Evolutionary conservation across 305 asterid genomes (phyloP).

Genomic region (Fraxinus floribunda): DNA sequence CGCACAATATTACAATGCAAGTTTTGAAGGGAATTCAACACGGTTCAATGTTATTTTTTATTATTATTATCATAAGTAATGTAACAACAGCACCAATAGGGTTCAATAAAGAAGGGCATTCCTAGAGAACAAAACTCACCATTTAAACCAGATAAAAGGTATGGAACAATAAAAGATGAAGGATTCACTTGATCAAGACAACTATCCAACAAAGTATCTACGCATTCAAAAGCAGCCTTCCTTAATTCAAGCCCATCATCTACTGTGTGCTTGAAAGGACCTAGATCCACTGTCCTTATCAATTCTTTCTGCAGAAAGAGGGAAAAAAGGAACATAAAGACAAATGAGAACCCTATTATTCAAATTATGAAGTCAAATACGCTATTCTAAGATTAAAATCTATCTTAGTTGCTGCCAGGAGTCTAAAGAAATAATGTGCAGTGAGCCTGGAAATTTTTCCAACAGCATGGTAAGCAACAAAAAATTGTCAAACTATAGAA

Average conservation of each 20-base stretch:
- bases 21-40: conserved; percentile 2
- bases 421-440: background rate
- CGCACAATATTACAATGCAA: background rate
- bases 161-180: conserved; percentile 93
- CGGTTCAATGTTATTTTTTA: background rate
- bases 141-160: conserved; percentile 88
- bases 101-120: background rate
- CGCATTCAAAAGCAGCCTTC: conserved; percentile 98
- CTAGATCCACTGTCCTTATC: conserved; percentile 95
- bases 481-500: background rate
- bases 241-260: conserved; percentile 99
- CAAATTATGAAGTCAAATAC: background rate
- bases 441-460: background rate
- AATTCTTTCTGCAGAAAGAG: conserved; percentile 79
- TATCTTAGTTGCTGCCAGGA: background rate
- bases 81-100: background rate
- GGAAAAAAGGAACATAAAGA: background rate
- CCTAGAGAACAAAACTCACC: conserved; percentile 50
- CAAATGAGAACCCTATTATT: background rate
- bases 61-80: conserved; percentile 3
- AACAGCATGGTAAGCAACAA: background rate
- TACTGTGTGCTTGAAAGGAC: conserved; percentile 99
- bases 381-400: background rate
- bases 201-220: conserved; percentile 88
- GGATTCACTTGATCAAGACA: conserved; percentile 98